Evolutionary conservation across 495 filamentous ascomycete species (phyloP), one percentile per base, ranked within the genome.

Genomic region (Penicillium dipodomyicola): DNA sequence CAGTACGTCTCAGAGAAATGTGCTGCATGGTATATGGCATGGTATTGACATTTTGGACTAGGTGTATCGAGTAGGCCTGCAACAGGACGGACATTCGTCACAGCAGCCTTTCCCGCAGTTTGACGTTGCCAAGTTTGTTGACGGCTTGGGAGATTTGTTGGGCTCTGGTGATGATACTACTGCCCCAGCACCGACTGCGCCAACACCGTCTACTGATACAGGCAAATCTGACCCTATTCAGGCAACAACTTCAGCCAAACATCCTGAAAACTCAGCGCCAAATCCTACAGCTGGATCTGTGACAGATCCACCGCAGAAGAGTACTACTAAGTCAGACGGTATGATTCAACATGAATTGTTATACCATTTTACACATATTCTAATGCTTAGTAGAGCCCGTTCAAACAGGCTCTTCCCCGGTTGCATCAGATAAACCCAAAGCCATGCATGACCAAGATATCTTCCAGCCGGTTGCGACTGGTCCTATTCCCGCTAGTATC

Each of bases 381-480:
- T 63, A n/a, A 63, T 20, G n/a, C 6, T 51, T 17, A 17, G 14
- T 22, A 63, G 61, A 42, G 9, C 20, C 30, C 5, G 14, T 46
- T 37, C 41, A 56, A 17, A 62, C 56, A 2, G 15, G n/a, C 14
- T 12, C 25, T 33, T 33, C 25, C 8, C n/a, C 49, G 30, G 4
- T 35, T 46, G 23, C 30, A 37, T 10, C 45, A 33, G 33, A 25
- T 44, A 23, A 20, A 15, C 20, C 57, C 25, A 49, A 60, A 33
- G 51, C 54, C 22, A 76, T 72, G 72, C 58, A 63, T 39, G 50
- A 55, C 11, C 76, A 77, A 48, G 72, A 84, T 62, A 72, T 78
- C 29, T 83, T 84, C 56, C 63, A 76, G 10, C 87, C 89, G 23
- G 77, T 92, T 50, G 80, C 79, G 49, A 86, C 82, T 14, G 80